Percentiles rank a stretch among this genome's conserved stretches.
Evolutionary conservation across 768 basidiomycete species (phyloP).

Genomic region (Kwoniella europaea): DNA sequence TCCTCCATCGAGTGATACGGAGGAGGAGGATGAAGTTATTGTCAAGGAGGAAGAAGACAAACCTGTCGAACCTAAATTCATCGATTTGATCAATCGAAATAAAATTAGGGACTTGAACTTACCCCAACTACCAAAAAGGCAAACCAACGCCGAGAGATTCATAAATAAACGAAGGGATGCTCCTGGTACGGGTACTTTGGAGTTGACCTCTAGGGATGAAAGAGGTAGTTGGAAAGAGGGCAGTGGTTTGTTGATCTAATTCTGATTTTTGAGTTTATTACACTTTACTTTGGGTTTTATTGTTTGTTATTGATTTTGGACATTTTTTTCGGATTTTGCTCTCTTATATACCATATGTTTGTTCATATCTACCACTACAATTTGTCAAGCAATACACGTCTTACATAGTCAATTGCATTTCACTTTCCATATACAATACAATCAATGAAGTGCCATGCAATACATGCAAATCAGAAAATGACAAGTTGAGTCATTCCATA

Average conservation of each 20-base stretch:
- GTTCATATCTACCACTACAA: neutral
- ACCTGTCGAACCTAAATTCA: neutral
- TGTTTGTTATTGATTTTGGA: neutral
- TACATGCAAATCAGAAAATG: neutral
- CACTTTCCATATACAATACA: neutral
- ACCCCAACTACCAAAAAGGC: neutral
- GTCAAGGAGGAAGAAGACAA: neutral
- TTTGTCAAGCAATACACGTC: neutral
- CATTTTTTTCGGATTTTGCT: neutral
- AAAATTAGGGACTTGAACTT: too few species aligned
- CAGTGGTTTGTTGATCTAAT: neutral
- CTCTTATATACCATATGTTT: neutral
- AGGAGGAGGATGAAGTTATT: neutral
- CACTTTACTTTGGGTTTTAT: neutral
- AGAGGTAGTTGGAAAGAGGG: conserved; percentile 12
- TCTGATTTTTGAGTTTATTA: neutral
- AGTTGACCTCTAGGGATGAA: neutral
- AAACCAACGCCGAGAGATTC: conserved; percentile 8
- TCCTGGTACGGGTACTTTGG: conserved; percentile 11
- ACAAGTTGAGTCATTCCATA: neutral
- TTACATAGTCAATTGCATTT: neutral
- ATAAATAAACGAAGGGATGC: neutral
- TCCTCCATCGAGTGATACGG: neutral
- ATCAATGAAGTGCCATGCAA: neutral
- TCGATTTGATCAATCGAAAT: neutral